Percentiles rank a stretch among this genome's conserved stretches.
phyloP scores from a whole-genome alignment of 805 yeast species.

The Lachancea cidri region DNA sequence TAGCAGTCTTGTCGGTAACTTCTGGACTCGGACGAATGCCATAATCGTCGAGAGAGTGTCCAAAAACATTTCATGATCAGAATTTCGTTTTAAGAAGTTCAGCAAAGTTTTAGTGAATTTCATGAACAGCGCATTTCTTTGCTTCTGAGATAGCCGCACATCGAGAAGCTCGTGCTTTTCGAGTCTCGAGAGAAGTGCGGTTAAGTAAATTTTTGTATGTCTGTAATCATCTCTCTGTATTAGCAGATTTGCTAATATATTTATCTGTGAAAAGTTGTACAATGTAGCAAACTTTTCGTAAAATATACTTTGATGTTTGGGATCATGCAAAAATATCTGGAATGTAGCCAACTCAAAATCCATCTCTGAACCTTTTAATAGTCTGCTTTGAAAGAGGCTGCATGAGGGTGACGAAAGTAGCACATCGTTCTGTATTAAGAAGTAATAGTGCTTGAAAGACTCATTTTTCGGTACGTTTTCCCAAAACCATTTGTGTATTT shows the following conservation, averaged over 20 bases:
- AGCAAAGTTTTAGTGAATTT: slow-evolving; percentile 21
- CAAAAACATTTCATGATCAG: slow-evolving; percentile 21
- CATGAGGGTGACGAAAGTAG: slow-evolving; percentile 15
- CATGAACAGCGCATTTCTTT: slow-evolving; percentile 11
- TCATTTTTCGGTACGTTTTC: slow-evolving; percentile 13
- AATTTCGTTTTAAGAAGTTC: slow-evolving; percentile 14
- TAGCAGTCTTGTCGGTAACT: slow-evolving; percentile 8
- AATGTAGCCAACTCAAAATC: slow-evolving; percentile 26
- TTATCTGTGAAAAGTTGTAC: slow-evolving; percentile 20
- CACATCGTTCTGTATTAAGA: slow-evolving; percentile 23
- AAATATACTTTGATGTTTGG: slow-evolving; percentile 11
- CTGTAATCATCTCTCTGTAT: slow-evolving; percentile 16
- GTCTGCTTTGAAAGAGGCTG: slow-evolving; percentile 11
- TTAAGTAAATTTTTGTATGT: slow-evolving; percentile 17
- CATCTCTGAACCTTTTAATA: slow-evolving; percentile 27
- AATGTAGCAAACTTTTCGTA: slow-evolving; percentile 18
- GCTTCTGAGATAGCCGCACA: background rate
- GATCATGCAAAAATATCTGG: slow-evolving; percentile 20
- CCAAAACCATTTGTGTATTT: slow-evolving; percentile 28
- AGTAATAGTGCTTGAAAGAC: slow-evolving; percentile 21
- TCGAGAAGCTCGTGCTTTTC: slow-evolving; percentile 7
- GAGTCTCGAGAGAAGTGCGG: slow-evolving; percentile 19
- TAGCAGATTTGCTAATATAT: slow-evolving; percentile 13
- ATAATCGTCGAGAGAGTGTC: slow-evolving; percentile 14
- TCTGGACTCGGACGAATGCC: slow-evolving; percentile 6